Percentiles rank a stretch among this genome's conserved stretches.
phyloP scores from a whole-genome alignment of 1,284 basidiomycete species.

The Omphalotus olearius region DNA sequence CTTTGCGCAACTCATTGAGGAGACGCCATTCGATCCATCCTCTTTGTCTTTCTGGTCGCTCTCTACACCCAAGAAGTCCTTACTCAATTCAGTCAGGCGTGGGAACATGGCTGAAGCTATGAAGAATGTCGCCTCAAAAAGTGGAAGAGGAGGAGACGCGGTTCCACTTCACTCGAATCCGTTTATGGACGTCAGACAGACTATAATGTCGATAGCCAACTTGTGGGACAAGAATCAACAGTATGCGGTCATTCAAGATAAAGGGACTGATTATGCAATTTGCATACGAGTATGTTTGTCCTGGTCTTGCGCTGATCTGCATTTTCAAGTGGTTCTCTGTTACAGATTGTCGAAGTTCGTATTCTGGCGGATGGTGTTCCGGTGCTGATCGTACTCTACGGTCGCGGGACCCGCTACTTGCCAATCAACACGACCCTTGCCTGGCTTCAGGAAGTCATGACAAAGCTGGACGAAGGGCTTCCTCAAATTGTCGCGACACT shows the following conservation, averaged over 20 bases:
- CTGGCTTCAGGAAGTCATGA: conserved; percentile 3
- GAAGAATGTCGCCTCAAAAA: background rate
- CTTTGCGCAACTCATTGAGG: conserved; percentile 1
- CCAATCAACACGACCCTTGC: background rate
- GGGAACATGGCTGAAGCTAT: conserved; percentile 5
- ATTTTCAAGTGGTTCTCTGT: background rate
- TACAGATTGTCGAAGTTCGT: conserved; percentile 9
- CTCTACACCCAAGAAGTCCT: background rate
- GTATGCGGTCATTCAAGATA: conserved; percentile 10
- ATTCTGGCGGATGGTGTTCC: background rate
- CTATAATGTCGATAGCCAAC: conserved; percentile 10
- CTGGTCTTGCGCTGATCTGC: background rate
- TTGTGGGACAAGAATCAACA: conserved; percentile 3
- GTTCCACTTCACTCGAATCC: conserved; percentile 9
- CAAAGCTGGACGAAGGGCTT: background rate
- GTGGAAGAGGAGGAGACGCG: conserved; percentile 1
- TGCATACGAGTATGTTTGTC: conserved; percentile 10
- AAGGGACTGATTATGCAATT: conserved; percentile 9
- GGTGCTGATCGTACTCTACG: conserved; percentile 5
- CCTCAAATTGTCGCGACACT: background rate
- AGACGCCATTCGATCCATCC: conserved; percentile 7
- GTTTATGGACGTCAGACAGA: conserved; percentile 14
- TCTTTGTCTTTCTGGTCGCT: conserved; percentile 7
- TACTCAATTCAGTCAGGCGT: conserved; percentile 1
- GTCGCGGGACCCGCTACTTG: background rate